Evolutionary conservation across 2,329 filamentous ascomycete species (phyloP).

Genomic region (Aspergillus fischeri): DNA sequence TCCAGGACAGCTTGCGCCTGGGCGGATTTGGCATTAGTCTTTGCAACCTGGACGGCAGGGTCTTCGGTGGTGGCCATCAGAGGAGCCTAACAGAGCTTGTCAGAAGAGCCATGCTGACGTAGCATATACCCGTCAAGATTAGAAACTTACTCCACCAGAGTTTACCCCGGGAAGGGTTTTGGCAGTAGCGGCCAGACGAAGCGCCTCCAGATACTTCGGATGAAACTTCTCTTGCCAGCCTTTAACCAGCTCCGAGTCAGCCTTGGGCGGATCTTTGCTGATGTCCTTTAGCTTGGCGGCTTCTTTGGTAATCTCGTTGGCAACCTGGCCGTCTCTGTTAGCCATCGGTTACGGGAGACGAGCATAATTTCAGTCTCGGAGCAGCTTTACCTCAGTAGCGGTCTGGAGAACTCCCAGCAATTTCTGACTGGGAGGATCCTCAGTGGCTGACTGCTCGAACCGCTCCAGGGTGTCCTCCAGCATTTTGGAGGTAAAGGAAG

Average conservation of each 20-base stretch:
- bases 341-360: too few species aligned
- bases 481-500: not conserved
- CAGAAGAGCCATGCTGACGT: not conserved
- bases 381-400: not conserved
- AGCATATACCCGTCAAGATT: not conserved
- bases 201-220: not conserved
- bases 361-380: too few species aligned
- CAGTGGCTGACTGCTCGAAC: not conserved
- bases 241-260: not conserved
- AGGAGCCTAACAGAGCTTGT: not conserved
- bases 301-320: not conserved
- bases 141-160: not conserved
- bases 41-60: not conserved
- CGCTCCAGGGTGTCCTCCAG: not conserved
- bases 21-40: not conserved
- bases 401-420: not conserved
- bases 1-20: not conserved
- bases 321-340: not conserved
- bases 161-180: not conserved
- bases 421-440: not conserved
- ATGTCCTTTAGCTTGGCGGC: not conserved
- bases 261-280: not conserved
- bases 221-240: not conserved
- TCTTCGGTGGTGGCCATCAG: not conserved
- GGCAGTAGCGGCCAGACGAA: not conserved